Percentiles rank a stretch among this genome's conserved stretches.
Evolutionary conservation across 805 yeast species (phyloP).

Genomic region (Candida piceae): DNA sequence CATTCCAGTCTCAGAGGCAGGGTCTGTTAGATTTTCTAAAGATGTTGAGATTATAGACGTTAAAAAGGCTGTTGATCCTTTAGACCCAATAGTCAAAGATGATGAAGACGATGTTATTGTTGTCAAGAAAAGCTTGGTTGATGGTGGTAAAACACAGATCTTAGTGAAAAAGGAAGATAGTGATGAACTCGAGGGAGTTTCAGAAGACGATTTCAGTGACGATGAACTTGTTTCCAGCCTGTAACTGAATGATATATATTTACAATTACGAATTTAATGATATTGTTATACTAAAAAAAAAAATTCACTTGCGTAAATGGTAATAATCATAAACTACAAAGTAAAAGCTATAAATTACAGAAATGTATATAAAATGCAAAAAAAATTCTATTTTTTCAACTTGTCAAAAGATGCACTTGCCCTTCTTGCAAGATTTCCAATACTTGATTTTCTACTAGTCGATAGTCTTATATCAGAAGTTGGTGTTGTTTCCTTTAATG

Average conservation of each 20-base stretch:
- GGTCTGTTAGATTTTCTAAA: constrained; percentile 50
- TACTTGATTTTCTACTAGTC: not conserved
- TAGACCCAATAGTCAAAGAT: constrained; percentile 16
- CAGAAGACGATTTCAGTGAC: constrained; percentile 20
- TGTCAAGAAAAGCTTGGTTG: too few relatives aligned
- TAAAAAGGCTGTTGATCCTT: constrained; percentile 18
- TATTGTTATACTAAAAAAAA: too few relatives aligned
- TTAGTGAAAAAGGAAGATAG: constrained; percentile 2
- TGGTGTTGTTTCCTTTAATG: not conserved
- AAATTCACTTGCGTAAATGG: too few relatives aligned
- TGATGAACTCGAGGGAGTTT: not conserved
- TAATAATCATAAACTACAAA: too few relatives aligned
- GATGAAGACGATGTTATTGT: constrained; percentile 18
- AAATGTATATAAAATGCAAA: too few relatives aligned
- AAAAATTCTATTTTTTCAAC: not conserved
- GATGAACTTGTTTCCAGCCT: constrained; percentile 12
- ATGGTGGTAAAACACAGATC: constrained; percentile 5
- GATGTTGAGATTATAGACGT: constrained; percentile 54
- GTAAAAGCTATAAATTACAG: too few relatives aligned
- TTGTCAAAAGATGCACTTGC: constrained; percentile 1
- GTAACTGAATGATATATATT: constrained; percentile 1
- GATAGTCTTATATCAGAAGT: too few relatives aligned
- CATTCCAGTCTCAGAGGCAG: constrained; percentile 42
- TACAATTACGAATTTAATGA: too few relatives aligned
- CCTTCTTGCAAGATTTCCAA: constrained; percentile 1